phyloP scores from a whole-genome alignment of 495 filamentous ascomycete genomes.

The Aspergillus steynii region DNA sequence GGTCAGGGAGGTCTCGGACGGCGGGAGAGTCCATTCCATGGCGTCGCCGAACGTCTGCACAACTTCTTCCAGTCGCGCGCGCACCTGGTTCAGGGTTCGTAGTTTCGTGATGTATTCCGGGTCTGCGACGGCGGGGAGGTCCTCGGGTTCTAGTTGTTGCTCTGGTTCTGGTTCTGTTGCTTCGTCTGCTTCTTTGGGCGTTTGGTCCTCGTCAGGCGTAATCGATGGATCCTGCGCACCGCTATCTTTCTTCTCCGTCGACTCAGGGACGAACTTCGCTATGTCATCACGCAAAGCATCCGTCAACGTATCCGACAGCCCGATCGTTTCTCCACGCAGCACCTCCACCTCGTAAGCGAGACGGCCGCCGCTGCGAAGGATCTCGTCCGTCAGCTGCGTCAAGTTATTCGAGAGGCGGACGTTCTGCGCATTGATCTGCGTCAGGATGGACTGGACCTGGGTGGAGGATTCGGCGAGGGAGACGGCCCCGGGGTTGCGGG shows the following conservation, averaged over 20 bases:
- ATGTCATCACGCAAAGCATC: slow-evolving; percentile 71
- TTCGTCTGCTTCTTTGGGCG: slow-evolving; percentile 8
- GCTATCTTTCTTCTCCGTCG: slow-evolving; percentile 14
- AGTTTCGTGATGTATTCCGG: slow-evolving; percentile 74
- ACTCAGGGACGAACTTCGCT: slow-evolving; percentile 61
- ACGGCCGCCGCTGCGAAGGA: slow-evolving; percentile 79
- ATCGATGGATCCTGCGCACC: slow-evolving; percentile 12
- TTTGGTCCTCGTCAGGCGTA: slow-evolving; percentile 1
- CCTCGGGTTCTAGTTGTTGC: neutral
- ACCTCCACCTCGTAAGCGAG: slow-evolving; percentile 95
- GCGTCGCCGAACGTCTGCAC: slow-evolving; percentile 89
- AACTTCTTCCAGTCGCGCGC: slow-evolving; percentile 77
- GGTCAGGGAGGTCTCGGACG: slow-evolving; percentile 68
- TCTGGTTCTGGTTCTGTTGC: slow-evolving; percentile 1
- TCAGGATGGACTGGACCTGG: slow-evolving; percentile 80
- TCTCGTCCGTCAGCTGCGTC: slow-evolving; percentile 90
- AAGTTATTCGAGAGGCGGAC: slow-evolving; percentile 78
- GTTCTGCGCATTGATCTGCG: slow-evolving; percentile 85
- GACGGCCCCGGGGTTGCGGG: slow-evolving; percentile 49
- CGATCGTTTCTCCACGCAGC: slow-evolving; percentile 78
- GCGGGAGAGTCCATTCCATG: slow-evolving; percentile 89
- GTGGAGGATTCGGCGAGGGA: slow-evolving; percentile 74
- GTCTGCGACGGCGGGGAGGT: slow-evolving; percentile 34
- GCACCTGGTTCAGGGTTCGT: slow-evolving; percentile 79
- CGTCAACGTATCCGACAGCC: slow-evolving; percentile 72